These are phyloP conservation scores for Chamaecyparis obtusa DNA, from an alignment of 75 land plant genomes.

Conservation along the genomic window DNA sequence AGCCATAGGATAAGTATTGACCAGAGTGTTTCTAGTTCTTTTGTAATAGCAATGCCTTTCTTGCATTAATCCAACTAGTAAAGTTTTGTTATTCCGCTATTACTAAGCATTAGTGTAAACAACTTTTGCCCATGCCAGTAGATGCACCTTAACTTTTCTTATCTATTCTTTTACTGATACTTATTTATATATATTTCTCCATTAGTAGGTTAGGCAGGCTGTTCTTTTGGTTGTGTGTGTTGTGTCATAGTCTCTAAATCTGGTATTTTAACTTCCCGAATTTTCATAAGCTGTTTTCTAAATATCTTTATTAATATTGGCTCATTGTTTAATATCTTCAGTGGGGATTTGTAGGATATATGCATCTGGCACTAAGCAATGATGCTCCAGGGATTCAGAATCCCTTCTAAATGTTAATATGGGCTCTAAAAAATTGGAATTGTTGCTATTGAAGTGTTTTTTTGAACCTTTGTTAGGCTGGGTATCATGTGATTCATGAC, in stretches of 20 bases:
- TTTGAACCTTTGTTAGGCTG: background rate
- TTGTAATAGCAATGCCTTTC: background rate
- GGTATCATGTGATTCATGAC: background rate
- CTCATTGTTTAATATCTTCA: no score
- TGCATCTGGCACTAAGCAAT: background rate
- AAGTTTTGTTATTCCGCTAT: background rate
- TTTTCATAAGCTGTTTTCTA: background rate
- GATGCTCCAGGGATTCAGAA: background rate
- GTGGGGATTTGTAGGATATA: background rate
- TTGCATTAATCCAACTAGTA: background rate
- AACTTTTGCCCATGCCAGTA: background rate
- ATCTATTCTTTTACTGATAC: background rate
- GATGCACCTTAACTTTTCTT: background rate
- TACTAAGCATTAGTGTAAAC: background rate
- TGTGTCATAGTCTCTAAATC: background rate
- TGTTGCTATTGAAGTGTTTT: background rate
- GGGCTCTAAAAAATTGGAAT: background rate
- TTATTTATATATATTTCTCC: background rate
- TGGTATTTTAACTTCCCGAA: background rate
- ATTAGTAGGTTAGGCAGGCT: background rate
- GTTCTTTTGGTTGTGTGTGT: background rate
- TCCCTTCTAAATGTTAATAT: background rate
- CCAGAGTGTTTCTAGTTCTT: background rate
- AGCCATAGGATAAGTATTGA: background rate
- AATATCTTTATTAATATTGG: background rate